Conservation (phyloP, 2,329 filamentous ascomycete genomes). For the Xylariaceae sp. region DNA sequence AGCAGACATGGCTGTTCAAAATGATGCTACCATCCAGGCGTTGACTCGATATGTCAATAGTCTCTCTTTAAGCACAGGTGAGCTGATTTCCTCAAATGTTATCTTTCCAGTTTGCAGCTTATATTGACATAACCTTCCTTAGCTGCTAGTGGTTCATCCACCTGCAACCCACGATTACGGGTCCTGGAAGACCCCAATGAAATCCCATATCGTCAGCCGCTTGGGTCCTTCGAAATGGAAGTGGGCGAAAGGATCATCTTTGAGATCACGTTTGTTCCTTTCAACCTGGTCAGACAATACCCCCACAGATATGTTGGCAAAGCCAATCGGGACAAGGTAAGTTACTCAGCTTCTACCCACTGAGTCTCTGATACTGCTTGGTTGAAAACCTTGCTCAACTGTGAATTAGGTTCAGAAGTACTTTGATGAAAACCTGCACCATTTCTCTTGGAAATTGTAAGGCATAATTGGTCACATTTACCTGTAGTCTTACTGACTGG, state of each 20-base stretch:
- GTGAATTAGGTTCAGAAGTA: conserved; percentile 36
- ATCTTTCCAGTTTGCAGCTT: too few species aligned
- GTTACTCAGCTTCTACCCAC: conserved; percentile 14
- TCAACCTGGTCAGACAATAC: conserved; percentile 52
- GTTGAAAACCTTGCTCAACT: conserved; percentile 2
- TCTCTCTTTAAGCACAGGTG: too few species aligned
- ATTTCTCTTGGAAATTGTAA: conserved; percentile 72
- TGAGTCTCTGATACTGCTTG: neutral
- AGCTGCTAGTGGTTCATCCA: too few species aligned
- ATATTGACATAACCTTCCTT: too few species aligned
- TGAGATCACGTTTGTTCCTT: conserved; percentile 39
- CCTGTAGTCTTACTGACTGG: neutral
- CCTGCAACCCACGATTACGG: too few species aligned
- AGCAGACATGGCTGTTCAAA: too few species aligned
- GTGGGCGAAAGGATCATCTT: conserved; percentile 23
- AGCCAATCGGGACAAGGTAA: conserved; percentile 44
- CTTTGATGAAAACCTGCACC: conserved; percentile 53
- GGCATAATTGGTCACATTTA: conserved; percentile 27
- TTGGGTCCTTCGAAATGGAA: conserved; percentile 12
- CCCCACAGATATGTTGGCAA: conserved; percentile 55
- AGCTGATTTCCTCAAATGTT: too few species aligned
- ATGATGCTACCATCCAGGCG: too few species aligned
- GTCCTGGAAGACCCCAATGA: too few species aligned
- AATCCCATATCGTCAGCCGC: neutral
- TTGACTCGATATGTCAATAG: too few species aligned